Conservation (phyloP, 164 flowering plant species). For the Stephania yunnanensis region DNA sequence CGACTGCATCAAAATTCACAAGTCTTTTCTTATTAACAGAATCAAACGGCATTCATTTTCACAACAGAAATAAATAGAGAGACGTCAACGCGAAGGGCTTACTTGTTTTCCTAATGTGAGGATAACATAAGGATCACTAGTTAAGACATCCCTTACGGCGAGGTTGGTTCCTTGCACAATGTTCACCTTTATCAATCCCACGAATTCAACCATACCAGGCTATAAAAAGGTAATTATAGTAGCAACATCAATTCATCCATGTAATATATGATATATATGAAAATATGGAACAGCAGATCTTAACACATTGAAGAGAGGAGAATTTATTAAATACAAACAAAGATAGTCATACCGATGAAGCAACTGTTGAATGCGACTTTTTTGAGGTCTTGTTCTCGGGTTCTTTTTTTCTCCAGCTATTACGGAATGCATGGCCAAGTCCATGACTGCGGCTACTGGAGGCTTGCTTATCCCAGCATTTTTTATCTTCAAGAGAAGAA, state of each 20-base stretch:
- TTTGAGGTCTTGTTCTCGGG: constrained; percentile 39
- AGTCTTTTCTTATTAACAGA: constrained; percentile 2
- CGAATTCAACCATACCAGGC: constrained; percentile 94
- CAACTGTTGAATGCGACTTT: constrained; percentile 24
- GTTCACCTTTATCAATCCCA: constrained; percentile 85
- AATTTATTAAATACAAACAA: no score
- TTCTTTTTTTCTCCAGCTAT: constrained; percentile 78
- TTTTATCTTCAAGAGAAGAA: constrained; percentile 33
- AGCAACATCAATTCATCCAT: constrained; percentile 7
- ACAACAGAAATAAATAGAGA: not conserved
- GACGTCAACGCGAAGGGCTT: constrained; percentile 19
- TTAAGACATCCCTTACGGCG: constrained; percentile 72
- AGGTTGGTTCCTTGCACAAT: constrained; percentile 84
- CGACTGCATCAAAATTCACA: constrained; percentile 45
- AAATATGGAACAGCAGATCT: not conserved
- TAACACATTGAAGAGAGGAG: not conserved
- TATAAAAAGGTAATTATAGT: constrained; percentile 22
- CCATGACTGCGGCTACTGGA: constrained; percentile 38
- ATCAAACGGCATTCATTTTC: not conserved
- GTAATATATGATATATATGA: not conserved
- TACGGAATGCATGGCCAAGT: constrained; percentile 66
- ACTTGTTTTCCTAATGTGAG: constrained; percentile 83
- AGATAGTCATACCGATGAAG: constrained; percentile 35
- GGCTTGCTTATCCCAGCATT: constrained; percentile 46
- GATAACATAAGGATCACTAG: constrained; percentile 94